These are phyloP conservation scores for Danielozyma ontarioensis DNA, from an alignment of 805 yeast genomes.

Conservation along the genomic window DNA sequence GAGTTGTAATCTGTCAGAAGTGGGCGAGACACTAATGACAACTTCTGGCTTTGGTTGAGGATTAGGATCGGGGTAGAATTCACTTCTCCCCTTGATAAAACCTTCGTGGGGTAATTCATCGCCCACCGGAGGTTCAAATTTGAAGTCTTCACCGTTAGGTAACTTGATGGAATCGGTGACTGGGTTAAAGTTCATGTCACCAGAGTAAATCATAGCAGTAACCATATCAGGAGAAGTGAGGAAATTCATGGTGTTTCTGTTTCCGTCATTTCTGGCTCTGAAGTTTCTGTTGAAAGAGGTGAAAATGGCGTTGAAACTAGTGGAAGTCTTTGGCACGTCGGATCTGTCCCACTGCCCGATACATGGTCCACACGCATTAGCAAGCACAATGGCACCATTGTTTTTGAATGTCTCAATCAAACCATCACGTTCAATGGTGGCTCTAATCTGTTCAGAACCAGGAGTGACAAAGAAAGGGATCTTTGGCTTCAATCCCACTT, in stretches of 20 bases:
- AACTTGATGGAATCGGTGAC: constrained; percentile 74
- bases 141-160: constrained; percentile 67
- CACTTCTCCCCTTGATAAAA: constrained; percentile 67
- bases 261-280: constrained; percentile 97
- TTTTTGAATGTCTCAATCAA: constrained; percentile 72
- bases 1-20: constrained; percentile 87
- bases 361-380: constrained; percentile 99
- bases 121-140: constrained; percentile 75
- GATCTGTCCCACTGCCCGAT: constrained; percentile 99
- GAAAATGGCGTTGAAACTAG: constrained; percentile 81
- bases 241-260: constrained; percentile 95
- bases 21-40: constrained; percentile 68
- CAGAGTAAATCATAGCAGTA: constrained; percentile 94
- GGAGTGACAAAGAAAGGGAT: constrained; percentile 94
- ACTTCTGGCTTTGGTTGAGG: constrained; percentile 62
- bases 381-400: constrained; percentile 87
- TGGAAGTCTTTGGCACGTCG: constrained; percentile 60
- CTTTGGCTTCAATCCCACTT: constrained; percentile 84
- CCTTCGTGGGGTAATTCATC: constrained; percentile 79
- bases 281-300: constrained; percentile 97
- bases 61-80: constrained; percentile 68
- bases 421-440: constrained; percentile 95
- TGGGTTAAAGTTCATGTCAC: constrained; percentile 90
- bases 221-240: constrained; percentile 98
- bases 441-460: constrained; percentile 97